phyloP scores from a whole-genome alignment of 768 basidiomycete genomes.

The Omphalotus guepiniiformis region DNA sequence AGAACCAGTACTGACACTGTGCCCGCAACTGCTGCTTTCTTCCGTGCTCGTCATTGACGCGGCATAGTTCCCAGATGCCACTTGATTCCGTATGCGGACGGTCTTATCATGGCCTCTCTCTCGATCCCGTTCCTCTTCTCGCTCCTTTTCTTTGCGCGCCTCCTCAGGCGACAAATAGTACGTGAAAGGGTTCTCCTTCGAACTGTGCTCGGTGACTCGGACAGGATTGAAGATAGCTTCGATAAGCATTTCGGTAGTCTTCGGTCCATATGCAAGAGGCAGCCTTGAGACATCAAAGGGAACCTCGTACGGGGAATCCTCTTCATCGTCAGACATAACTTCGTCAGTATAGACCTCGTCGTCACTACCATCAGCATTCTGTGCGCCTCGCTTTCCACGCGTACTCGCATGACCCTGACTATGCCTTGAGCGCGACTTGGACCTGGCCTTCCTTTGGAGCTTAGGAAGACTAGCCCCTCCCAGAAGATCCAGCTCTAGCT shows the following conservation, averaged over 20 bases:
- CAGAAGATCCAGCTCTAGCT: conserved; percentile 33
- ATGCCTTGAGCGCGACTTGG: not conserved
- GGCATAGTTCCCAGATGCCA: not conserved
- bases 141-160: not conserved
- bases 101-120: not conserved
- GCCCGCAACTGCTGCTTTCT: conserved; percentile 3
- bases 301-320: conserved; percentile 5
- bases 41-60: conserved; percentile 2
- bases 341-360: not conserved
- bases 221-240: conserved; percentile 79
- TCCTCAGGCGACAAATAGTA: conserved; percentile 7
- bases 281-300: conserved; percentile 22
- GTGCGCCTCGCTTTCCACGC: not conserved
- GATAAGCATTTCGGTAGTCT: conserved; percentile 68
- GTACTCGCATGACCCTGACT: not conserved
- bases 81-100: not conserved
- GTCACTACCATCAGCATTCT: not conserved
- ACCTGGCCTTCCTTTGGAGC: conserved; percentile 1
- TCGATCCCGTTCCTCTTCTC: not conserved
- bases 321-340: not conserved
- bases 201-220: conserved; percentile 30
- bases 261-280: conserved; percentile 52
- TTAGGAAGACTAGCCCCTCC: conserved; percentile 15
- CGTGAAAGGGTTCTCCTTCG: conserved; percentile 5
- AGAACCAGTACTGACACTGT: too few relatives aligned